Conservation (phyloP, 352 stramenopile species). For the Peronospora destructor region DNA sequence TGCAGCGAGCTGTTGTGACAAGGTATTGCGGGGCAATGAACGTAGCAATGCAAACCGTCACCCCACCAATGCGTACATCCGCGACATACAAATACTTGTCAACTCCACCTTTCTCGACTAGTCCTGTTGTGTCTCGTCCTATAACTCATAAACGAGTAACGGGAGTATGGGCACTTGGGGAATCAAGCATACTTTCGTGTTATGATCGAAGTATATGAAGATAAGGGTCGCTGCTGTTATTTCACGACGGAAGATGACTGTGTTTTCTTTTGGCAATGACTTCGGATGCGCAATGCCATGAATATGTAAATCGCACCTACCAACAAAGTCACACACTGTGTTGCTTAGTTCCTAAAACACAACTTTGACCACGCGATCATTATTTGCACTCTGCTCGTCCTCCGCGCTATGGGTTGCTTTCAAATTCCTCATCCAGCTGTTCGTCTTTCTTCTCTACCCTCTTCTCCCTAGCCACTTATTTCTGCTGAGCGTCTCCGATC, state of each 20-base stretch:
- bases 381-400: slow-evolving; percentile 1
- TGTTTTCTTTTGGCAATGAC: background rate
- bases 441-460: background rate
- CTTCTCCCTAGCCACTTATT: slow-evolving; percentile 2
- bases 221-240: background rate
- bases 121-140: background rate
- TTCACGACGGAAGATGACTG: background rate
- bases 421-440: background rate
- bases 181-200: no score
- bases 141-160: slow-evolving; percentile 14
- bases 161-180: slow-evolving; percentile 1
- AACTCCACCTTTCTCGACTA: slow-evolving; percentile 8
- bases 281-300: background rate
- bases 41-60: slow-evolving; percentile 52
- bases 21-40: slow-evolving; percentile 64
- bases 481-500: background rate
- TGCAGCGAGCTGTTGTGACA: slow-evolving; percentile 60
- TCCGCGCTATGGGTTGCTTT: no score
- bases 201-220: no score
- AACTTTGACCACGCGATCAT: background rate
- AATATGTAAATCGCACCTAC: background rate
- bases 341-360: slow-evolving; percentile 14
- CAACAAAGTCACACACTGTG: slow-evolving; percentile 7
- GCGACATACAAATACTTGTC: slow-evolving; percentile 47
- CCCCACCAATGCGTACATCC: slow-evolving; percentile 40